Evolutionary conservation across 176 grass and related monocot species (phyloP).

Genomic region (Panicum miliaceum): DNA sequence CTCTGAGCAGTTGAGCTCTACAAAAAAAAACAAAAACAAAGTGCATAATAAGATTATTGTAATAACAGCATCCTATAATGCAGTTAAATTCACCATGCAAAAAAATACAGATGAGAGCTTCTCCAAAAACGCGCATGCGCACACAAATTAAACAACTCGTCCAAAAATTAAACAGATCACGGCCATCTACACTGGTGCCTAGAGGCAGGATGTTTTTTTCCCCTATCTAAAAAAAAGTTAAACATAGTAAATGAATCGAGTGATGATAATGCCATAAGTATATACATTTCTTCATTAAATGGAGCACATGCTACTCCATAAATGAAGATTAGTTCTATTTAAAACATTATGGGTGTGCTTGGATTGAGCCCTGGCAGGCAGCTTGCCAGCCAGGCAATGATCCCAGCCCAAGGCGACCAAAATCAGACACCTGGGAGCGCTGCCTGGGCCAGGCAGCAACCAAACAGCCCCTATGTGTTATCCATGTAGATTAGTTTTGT

Average conservation of each 20-base stretch:
- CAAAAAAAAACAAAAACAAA: constrained; percentile 18
- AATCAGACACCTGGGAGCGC: too few species aligned
- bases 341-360: background rate
- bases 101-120: background rate
- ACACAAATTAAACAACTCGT: constrained; percentile 7
- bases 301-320: background rate
- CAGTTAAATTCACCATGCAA: constrained; percentile 20
- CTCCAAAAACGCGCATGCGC: background rate
- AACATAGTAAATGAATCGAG: constrained; percentile 13
- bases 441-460: too few species aligned
- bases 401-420: too few species aligned
- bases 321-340: constrained; percentile 13
- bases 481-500: constrained; percentile 24
- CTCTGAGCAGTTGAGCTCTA: constrained; percentile 91
- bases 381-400: too few species aligned
- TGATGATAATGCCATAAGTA: background rate
- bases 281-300: constrained; percentile 15
- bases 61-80: constrained; percentile 14
- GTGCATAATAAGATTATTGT: background rate
- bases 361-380: too few species aligned
- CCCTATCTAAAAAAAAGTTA: background rate
- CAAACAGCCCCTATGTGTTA: background rate
- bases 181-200: background rate
- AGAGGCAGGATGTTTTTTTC: background rate
- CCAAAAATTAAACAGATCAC: background rate